These are phyloP conservation scores for Xylariaceae sp. DNA, from an alignment of 2,329 filamentous ascomycete genomes.

Conservation along the genomic window DNA sequence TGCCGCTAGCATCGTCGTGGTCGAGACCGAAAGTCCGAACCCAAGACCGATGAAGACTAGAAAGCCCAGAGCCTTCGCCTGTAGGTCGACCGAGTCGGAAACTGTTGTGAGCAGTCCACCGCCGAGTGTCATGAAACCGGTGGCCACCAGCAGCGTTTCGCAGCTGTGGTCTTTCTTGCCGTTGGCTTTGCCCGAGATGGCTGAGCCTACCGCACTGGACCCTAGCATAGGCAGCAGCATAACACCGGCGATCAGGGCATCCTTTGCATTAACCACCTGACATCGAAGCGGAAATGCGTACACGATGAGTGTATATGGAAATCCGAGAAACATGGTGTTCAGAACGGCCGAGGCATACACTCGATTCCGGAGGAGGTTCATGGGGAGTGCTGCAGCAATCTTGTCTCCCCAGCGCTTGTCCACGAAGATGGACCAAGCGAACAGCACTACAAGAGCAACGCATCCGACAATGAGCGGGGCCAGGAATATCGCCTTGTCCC, in stretches of 20 bases:
- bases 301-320: conserved; percentile 44
- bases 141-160: conserved; percentile 40
- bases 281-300: conserved; percentile 46
- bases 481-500: conserved; percentile 38
- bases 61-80: conserved; percentile 44
- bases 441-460: conserved; percentile 32
- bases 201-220: conserved; percentile 41
- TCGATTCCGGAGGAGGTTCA: conserved; percentile 42
- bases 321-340: conserved; percentile 45
- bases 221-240: conserved; percentile 50
- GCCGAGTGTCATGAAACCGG: conserved; percentile 40
- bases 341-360: conserved; percentile 39
- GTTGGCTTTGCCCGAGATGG: conserved; percentile 39
- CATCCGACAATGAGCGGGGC: conserved; percentile 36
- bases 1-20: conserved; percentile 41
- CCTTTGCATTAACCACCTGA: conserved; percentile 45
- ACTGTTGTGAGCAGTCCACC: conserved; percentile 42
- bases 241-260: conserved; percentile 41
- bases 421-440: conserved; percentile 36
- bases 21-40: conserved; percentile 44
- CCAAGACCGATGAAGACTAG: conserved; percentile 48
- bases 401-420: conserved; percentile 29
- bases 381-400: conserved; percentile 41
- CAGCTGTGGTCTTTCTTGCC: conserved; percentile 36
- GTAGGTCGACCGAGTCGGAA: conserved; percentile 30